These are phyloP conservation scores for Atalantia buxifolia DNA, from an alignment of 345 rosid species.

Conservation along the genomic window DNA sequence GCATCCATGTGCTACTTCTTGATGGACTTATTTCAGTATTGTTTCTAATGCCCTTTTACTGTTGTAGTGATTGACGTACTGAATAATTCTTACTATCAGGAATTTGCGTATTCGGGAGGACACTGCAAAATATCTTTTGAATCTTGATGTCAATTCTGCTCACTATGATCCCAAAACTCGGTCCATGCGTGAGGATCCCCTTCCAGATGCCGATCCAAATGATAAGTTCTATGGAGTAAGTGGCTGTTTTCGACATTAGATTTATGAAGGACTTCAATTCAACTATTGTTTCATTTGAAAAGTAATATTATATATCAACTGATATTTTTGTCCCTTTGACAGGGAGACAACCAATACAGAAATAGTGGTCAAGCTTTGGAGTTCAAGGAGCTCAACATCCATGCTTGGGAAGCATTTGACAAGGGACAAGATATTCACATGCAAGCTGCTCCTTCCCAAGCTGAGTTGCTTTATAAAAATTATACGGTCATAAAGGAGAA, in stretches of 20 bases:
- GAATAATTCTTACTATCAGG: constrained; percentile 4
- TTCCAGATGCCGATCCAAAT: constrained; percentile 78
- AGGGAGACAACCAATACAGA: constrained; percentile 74
- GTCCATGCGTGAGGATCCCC: constrained; percentile 88
- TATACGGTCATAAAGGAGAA: constrained; percentile 49
- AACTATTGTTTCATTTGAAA: constrained; percentile 6
- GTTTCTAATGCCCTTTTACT: not conserved
- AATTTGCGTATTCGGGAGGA: constrained; percentile 78
- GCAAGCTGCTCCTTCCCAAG: constrained; percentile 86
- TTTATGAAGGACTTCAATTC: not conserved
- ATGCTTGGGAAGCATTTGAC: constrained; percentile 66
- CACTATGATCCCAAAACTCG: constrained; percentile 82
- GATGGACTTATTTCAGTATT: not conserved
- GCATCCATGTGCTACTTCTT: not conserved
- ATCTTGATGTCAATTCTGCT: constrained; percentile 77
- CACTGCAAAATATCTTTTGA: constrained; percentile 67
- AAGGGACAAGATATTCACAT: constrained; percentile 71
- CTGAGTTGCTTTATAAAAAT: constrained; percentile 59
- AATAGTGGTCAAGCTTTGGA: constrained; percentile 74
- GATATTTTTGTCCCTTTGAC: not conserved
- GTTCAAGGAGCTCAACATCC: constrained; percentile 59
- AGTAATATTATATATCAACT: not conserved
- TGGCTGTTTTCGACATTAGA: not conserved
- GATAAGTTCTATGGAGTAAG: constrained; percentile 66
- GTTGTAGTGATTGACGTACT: not conserved